Percentiles rank a stretch among this genome's conserved stretches.
Conservation (phyloP, 2,329 filamentous ascomycete genomes). For the Trichoderma oligosporum region DNA sequence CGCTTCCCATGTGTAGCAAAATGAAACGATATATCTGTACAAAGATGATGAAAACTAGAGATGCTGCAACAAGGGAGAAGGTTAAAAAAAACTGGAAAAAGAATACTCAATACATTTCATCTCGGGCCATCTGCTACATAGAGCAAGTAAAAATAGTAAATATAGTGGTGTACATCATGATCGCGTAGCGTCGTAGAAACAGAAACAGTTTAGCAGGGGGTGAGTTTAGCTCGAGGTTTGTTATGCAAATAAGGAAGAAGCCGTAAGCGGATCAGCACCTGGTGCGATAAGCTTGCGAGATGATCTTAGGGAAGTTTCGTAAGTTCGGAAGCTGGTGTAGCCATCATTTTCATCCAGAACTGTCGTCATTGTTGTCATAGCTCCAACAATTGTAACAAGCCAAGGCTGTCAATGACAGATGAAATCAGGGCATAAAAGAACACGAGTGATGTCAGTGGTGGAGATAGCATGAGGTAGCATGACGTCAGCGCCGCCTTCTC, state of each 20-base stretch:
- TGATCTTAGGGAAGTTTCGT: not conserved
- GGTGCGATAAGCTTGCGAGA: not conserved
- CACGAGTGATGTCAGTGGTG: constrained; percentile 28
- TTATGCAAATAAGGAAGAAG: not conserved
- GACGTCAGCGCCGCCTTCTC: constrained; percentile 28
- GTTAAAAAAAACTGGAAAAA: not conserved
- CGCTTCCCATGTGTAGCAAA: constrained; percentile 5
- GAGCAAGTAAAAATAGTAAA: constrained; percentile 3
- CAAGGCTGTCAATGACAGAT: not conserved
- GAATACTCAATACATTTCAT: not conserved
- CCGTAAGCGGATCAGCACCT: not conserved
- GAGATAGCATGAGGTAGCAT: constrained; percentile 20
- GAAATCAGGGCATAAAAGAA: constrained; percentile 11
- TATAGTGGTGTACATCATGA: constrained; percentile 12
- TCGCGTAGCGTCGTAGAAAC: constrained; percentile 10
- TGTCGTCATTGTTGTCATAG: constrained; percentile 17
- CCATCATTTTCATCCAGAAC: not conserved
- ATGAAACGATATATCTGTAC: constrained; percentile 3
- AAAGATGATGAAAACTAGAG: constrained; percentile 8
- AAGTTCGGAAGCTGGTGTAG: not conserved
- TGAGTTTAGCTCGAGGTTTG: not conserved
- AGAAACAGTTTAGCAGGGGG: not conserved
- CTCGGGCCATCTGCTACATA: not conserved
- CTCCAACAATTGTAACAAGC: not conserved
- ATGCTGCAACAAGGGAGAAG: not conserved